Conservation (phyloP, 805 yeast genomes). For the Clavispora fructus region DNA sequence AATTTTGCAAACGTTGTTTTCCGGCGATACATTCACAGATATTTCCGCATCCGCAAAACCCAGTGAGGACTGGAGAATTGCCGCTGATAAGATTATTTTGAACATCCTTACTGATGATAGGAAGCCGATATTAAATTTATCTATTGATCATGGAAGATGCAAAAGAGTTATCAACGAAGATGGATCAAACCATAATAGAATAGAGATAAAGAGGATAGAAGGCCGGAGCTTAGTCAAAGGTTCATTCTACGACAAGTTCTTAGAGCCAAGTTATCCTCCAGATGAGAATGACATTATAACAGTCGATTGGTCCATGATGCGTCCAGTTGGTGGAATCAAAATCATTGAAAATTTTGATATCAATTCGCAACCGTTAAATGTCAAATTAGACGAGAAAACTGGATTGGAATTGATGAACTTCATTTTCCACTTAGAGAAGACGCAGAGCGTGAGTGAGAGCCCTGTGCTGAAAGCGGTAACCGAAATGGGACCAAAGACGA, state of each 20-base stretch:
- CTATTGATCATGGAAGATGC: slow-evolving; percentile 30
- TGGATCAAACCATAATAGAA: slow-evolving; percentile 34
- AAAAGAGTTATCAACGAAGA: slow-evolving; percentile 31
- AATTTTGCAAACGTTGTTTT: slow-evolving; percentile 31
- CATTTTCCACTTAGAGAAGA: slow-evolving; percentile 23
- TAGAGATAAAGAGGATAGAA: slow-evolving; percentile 34
- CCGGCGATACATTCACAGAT: slow-evolving; percentile 25
- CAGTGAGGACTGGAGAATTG: slow-evolving; percentile 29
- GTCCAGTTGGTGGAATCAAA: slow-evolving; percentile 39
- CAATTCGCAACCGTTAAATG: slow-evolving; percentile 31
- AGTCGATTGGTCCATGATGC: slow-evolving; percentile 39
- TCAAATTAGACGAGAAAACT: slow-evolving; percentile 35
- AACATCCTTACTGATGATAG: slow-evolving; percentile 40
- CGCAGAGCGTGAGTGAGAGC: slow-evolving; percentile 6
- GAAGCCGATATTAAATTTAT: slow-evolving; percentile 34
- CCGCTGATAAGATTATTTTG: slow-evolving; percentile 35
- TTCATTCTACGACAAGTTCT: slow-evolving; percentile 28
- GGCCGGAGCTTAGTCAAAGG: slow-evolving; percentile 30
- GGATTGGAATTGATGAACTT: slow-evolving; percentile 34
- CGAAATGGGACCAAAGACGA: slow-evolving; percentile 1
- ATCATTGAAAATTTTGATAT: slow-evolving; percentile 35
- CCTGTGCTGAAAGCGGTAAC: slow-evolving; percentile 8
- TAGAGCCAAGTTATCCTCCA: slow-evolving; percentile 22
- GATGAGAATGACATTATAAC: slow-evolving; percentile 19
- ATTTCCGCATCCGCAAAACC: slow-evolving; percentile 11